Base-by-base conservation (phyloP, 257 asterid species). In the Prunella vulgaris region DNA sequence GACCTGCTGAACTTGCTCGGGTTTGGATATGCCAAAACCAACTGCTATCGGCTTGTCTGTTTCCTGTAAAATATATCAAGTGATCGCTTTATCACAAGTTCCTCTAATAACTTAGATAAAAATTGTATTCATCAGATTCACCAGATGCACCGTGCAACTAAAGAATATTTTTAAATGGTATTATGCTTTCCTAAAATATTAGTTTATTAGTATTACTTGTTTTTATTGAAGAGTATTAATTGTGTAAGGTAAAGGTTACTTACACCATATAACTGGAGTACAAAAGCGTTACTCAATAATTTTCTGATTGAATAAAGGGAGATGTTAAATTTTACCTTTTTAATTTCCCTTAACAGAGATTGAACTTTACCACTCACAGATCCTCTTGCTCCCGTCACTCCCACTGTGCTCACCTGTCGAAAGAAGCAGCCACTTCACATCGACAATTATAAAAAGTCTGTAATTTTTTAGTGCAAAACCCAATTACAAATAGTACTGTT, bases 21-120 rank as follows among this genome's bases (percentile, higher is more conserved):
- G 96, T 64, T 77, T 82, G 67, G 96, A 89, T 78, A 89, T 85
- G 66, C 96, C 96, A 77, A 89, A 89, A 30, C 96, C 96, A 60
- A 89, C 96, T 28, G 93, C 95, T 46, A 89, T 85, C 0, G 95
- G 89, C 79, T 89, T 89, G 73, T 44, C 64, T 21, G 95, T 81
- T 33, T 79, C 88, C 96, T 89, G 90, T 25, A 61, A 22, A 30
- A 10, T 3, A 10, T 21, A 59, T 30, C 60, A 1, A 66, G 21
- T 25, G 59, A n/a, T 33, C 58, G 9, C 28, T 64, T 40, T 10
- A 25, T 7, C 15, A 49, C 28, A n/a, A 28, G 48, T 66, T 14
- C 28, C 53, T 60, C 8, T 3, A 30, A 2, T 60, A 15, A 33
- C 40, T 33, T 33, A 1, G 40, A 33, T 10, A 33, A 5, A 33